Evolutionary conservation across 73 alveolate genomes (phyloP).

Genomic region (Stentor coeruleus): DNA sequence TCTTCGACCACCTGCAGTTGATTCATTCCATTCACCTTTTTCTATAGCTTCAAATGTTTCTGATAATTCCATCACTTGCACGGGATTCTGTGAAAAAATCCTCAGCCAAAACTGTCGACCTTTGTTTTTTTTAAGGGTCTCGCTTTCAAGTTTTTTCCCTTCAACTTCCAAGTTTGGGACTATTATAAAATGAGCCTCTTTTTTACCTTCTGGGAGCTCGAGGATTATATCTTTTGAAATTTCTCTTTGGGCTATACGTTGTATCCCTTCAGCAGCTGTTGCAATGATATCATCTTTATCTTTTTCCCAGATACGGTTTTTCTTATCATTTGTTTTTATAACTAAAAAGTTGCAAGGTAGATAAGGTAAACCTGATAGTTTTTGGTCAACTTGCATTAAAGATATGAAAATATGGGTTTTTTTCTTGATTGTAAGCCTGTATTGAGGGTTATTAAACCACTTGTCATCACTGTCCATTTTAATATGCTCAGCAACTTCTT

Average conservation of each 20-base stretch:
- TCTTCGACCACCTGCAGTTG: constrained; percentile 83
- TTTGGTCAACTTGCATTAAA: constrained; percentile 97
- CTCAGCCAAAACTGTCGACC: constrained; percentile 53
- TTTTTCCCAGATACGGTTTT: constrained; percentile 96
- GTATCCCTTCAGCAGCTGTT: constrained; percentile 77
- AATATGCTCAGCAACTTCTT: constrained; percentile 58
- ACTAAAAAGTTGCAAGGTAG: constrained; percentile 90
- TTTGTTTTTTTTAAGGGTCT: constrained; percentile 36
- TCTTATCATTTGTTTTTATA: constrained; percentile 85
- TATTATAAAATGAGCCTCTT: constrained; percentile 66
- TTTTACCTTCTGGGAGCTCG: constrained; percentile 72
- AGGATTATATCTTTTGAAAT: constrained; percentile 60
- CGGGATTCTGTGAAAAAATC: constrained; percentile 60
- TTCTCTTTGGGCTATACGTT: constrained; percentile 76
- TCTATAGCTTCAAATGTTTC: constrained; percentile 65
- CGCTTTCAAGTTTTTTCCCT: constrained; percentile 26
- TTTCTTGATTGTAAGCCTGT: constrained; percentile 80
- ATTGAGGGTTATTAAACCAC: constrained; percentile 98
- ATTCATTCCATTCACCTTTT: constrained; percentile 73
- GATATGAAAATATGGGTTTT: constrained; percentile 91
- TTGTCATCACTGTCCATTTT: constrained; percentile 94
- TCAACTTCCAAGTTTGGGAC: constrained; percentile 48
- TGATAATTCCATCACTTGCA: constrained; percentile 70
- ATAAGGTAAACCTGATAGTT: constrained; percentile 84
- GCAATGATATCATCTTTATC: constrained; percentile 77